phyloP scores from a whole-genome alignment of 257 asterid genomes.

The Knoxia roxburghii region DNA sequence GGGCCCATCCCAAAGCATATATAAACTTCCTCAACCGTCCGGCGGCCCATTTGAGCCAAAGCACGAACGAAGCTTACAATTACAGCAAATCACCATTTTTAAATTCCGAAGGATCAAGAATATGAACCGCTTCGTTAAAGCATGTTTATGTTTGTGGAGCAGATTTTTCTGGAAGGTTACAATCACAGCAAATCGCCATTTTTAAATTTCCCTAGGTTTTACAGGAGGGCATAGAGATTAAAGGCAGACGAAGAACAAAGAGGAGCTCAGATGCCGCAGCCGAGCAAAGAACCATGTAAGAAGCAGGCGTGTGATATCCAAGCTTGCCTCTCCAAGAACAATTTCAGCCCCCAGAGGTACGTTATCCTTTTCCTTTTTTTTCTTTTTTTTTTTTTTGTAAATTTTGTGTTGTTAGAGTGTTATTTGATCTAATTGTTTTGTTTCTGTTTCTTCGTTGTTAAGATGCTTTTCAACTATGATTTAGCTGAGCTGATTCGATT shows the following conservation, averaged over 20 bases:
- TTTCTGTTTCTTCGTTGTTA: not conserved
- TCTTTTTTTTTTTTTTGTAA: not conserved
- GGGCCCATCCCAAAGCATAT: not conserved
- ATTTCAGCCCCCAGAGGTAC: constrained; percentile 73
- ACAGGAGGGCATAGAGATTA: not conserved
- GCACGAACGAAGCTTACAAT: not conserved
- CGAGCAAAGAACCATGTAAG: constrained; percentile 91
- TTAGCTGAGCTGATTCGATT: constrained; percentile 5
- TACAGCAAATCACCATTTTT: not conserved
- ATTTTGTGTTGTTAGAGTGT: not conserved
- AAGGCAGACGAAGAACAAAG: not conserved
- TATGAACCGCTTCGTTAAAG: not conserved
- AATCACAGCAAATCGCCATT: not conserved
- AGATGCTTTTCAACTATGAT: not conserved
- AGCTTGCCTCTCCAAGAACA: constrained; percentile 96
- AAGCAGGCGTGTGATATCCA: constrained; percentile 93
- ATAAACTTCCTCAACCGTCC: not conserved
- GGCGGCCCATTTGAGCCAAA: not conserved
- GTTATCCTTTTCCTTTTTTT: not conserved
- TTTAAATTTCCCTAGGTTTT: not conserved
- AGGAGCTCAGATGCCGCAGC: constrained; percentile 51
- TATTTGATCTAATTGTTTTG: not conserved
- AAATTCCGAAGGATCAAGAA: not conserved
- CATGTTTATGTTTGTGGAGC: not conserved
- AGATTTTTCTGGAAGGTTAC: not conserved